A percentile compares a stretch with the other conserved stretches of the same genome.
Conservation (phyloP, 768 basidiomycete genomes). For the Boletales sp. region DNA sequence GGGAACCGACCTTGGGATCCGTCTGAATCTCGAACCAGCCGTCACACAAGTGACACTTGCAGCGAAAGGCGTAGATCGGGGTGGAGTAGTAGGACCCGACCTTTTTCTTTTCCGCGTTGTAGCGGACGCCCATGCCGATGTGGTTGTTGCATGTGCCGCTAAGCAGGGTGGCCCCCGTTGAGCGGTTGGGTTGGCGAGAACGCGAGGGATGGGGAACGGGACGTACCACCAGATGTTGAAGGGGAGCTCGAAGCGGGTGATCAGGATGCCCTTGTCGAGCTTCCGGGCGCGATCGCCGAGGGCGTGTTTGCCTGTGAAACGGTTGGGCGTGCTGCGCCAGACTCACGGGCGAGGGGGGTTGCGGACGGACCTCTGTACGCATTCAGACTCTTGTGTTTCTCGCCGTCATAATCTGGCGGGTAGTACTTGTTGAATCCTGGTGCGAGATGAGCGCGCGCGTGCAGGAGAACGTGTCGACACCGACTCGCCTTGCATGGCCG, state of each 20-base stretch:
- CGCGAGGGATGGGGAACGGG: not conserved
- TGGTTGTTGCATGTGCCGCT: constrained; percentile 95
- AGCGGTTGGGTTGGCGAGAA: not conserved
- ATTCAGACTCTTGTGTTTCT: constrained; percentile 70
- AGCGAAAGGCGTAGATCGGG: constrained; percentile 91
- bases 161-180: too few relatives aligned
- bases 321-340: too few relatives aligned
- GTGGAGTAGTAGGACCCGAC: constrained; percentile 93
- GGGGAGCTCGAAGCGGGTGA: constrained; percentile 92
- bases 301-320: constrained; percentile 79
- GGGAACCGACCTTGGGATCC: constrained; percentile 75
- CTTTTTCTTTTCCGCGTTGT: constrained; percentile 99
- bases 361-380: constrained; percentile 67
- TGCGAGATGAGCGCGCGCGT: constrained; percentile 4
- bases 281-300: constrained; percentile 91
- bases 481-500: constrained; percentile 42
- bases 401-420: constrained; percentile 71
- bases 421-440: constrained; percentile 78
- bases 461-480: not conserved
- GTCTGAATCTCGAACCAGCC: constrained; percentile 99
- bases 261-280: constrained; percentile 92
- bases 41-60: constrained; percentile 95
- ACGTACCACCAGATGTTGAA: constrained; percentile 96
- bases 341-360: too few relatives aligned
- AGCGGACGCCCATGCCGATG: constrained; percentile 99